These are phyloP conservation scores for Cyclocybe cylindracea DNA, from an alignment of 768 basidiomycete species.

Conservation along the genomic window DNA sequence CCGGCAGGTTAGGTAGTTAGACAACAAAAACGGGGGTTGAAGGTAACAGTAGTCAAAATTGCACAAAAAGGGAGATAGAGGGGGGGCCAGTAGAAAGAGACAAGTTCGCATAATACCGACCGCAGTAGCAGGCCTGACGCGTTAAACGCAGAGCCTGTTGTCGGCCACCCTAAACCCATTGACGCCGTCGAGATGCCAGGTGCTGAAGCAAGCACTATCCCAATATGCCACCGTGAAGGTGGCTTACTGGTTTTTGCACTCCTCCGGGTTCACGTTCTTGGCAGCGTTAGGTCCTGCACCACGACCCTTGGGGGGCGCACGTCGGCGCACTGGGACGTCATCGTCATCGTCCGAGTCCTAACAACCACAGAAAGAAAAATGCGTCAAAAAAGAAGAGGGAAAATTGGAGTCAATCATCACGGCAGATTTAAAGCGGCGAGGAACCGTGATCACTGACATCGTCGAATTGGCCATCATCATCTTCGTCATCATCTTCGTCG, in stretches of 20 bases:
- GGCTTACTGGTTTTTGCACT: slow-evolving; percentile 87
- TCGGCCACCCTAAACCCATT: slow-evolving; percentile 11
- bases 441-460: slow-evolving; percentile 27
- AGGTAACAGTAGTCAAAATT: no score
- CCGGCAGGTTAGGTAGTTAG: no score
- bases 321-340: slow-evolving; percentile 60
- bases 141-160: background rate
- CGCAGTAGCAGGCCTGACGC: background rate
- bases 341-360: slow-evolving; percentile 72
- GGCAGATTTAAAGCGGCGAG: background rate
- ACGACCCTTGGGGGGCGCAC: slow-evolving; percentile 59
- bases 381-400: slow-evolving; percentile 3
- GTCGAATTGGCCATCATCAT: slow-evolving; percentile 57
- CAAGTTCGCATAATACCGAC: no score
- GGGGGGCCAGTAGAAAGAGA: no score
- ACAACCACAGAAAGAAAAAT: slow-evolving; percentile 39
- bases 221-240: background rate
- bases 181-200: background rate
- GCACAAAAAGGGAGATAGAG: no score
- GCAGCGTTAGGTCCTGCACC: slow-evolving; percentile 32
- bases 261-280: slow-evolving; percentile 70
- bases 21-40: no score
- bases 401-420: slow-evolving; percentile 1
- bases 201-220: background rate
- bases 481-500: slow-evolving; percentile 61